phyloP scores from a whole-genome alignment of 1,284 basidiomycete species.

The Veloporphyrellus conicus region DNA sequence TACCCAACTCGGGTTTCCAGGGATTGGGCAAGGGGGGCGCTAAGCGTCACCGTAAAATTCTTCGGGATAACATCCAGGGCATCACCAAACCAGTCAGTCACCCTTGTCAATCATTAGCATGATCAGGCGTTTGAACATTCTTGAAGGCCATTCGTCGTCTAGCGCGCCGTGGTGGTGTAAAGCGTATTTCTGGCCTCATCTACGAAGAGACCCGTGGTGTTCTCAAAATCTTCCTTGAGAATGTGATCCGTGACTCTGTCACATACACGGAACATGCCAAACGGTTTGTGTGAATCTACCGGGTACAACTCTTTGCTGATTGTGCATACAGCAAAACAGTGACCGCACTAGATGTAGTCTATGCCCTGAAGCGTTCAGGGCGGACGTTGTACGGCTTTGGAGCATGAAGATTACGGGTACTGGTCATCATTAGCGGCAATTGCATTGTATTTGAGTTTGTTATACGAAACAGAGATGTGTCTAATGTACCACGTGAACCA shows the following conservation, averaged over 20 bases:
- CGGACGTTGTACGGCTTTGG: slow-evolving; percentile 77
- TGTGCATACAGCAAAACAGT: slow-evolving; percentile 63
- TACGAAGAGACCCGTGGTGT: slow-evolving; percentile 83
- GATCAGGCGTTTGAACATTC: not conserved
- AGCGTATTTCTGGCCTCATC: slow-evolving; percentile 79
- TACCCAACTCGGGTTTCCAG: slow-evolving; percentile 19
- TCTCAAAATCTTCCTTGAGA: slow-evolving; percentile 78
- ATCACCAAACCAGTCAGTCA: slow-evolving; percentile 46
- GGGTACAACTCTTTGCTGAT: not conserved
- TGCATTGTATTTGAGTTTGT: slow-evolving; percentile 9
- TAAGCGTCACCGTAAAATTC: slow-evolving; percentile 67
- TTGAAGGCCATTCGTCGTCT: slow-evolving; percentile 74
- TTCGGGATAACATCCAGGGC: slow-evolving; percentile 71
- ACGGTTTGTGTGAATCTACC: slow-evolving; percentile 39
- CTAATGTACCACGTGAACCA: not conserved
- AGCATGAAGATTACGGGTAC: slow-evolving; percentile 36
- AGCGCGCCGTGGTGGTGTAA: slow-evolving; percentile 81
- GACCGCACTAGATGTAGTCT: slow-evolving; percentile 73
- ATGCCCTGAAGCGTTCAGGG: slow-evolving; percentile 77
- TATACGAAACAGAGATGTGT: not conserved
- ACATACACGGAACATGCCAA: slow-evolving; percentile 90
- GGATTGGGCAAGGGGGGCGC: slow-evolving; percentile 69
- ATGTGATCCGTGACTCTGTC: slow-evolving; percentile 75
- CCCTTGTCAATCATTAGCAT: not conserved
- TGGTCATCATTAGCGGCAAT: not conserved